These are phyloP conservation scores for Papilionanthe hybrid DNA, from an alignment of 116 monocot species.

Conservation along the genomic window DNA sequence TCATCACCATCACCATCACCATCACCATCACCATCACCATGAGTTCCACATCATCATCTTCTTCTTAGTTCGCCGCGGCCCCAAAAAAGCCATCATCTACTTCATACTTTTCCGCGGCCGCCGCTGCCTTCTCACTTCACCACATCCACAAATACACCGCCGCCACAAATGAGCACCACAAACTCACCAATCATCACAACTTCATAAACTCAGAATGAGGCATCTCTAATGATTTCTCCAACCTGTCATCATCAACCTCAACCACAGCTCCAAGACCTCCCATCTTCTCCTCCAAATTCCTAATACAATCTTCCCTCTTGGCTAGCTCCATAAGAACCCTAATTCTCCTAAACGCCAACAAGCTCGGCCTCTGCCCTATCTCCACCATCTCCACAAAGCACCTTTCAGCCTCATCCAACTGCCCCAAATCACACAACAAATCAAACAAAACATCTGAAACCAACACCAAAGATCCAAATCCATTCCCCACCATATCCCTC, in stretches of 20 bases:
- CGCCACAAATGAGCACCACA: neutral
- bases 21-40: no score
- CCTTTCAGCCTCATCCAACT: conserved; percentile 69
- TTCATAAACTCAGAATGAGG: neutral
- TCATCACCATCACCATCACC: no score
- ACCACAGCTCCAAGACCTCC: conserved; percentile 20
- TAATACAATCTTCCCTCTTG: conserved; percentile 48
- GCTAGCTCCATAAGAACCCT: conserved; percentile 79
- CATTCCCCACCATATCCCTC: conserved; percentile 80
- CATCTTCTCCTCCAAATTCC: conserved; percentile 49
- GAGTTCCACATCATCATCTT: no score
- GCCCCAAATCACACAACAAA: conserved; percentile 73
- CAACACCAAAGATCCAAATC: conserved; percentile 65
- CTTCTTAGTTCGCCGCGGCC: no score
- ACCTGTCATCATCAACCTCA: neutral
- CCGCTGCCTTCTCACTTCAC: no score
- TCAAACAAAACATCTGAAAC: conserved; percentile 86
- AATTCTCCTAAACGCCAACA: conserved; percentile 62
- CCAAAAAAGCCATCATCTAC: no score
- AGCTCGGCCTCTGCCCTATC: conserved; percentile 81
- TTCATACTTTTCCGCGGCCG: no score
- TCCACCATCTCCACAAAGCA: conserved; percentile 84
- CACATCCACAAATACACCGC: no score
- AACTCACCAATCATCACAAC: neutral
- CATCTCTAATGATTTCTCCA: neutral